Base-by-base conservation (phyloP, 2,329 filamentous ascomycete species). In the Ophiognomonia clavigignenti-juglandacearum region DNA sequence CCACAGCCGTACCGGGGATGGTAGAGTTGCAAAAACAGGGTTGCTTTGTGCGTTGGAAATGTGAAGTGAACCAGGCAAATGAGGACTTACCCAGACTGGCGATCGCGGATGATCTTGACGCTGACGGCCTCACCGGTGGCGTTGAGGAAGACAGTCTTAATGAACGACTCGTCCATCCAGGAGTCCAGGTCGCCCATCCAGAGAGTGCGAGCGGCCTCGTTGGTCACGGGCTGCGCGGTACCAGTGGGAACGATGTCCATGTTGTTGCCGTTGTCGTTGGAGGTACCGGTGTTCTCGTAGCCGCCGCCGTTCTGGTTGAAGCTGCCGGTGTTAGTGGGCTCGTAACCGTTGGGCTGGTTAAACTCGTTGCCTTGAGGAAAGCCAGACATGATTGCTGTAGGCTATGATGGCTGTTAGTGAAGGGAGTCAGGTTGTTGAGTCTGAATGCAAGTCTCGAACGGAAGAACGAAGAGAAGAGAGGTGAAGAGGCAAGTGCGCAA, bases 131-230 rank as follows among this genome's bases (percentile, higher is more conserved):
- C 93, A 57, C 87, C 90, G 73, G 96, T 87, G 60, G 91, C 83
- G 62, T 89, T 95, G 54, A 74, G 64, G 79, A 89, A 97, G 38
- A 97, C 83, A 59, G 87, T 93, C 70, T 95, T 91, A 63, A 98
- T 88, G 68, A 97, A 98, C 71, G 92, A 95, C 74, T 98, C 93
- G 60, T 98, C 93, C 72, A 98, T 97, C 93, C 93, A 98, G 23
- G 90, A 88, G 70, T 97, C 92, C 54, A 98, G 85, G 68, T 98
- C 93, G 58, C 93, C 93, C 93, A 98, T 98, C 92, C 50, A 52
- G 4, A 52, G 50, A 24, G 50, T 52, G 13, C 50, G 46, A 5
- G 50, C 50, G 18, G 50, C 47, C 35, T 52, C 50, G 39, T 46
- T 49, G 2, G 46, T 37, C 10, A 34, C 20, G 14, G 43, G 34